phyloP scores from a whole-genome alignment of 2,329 filamentous ascomycete species.

The Aspergillus felis region DNA sequence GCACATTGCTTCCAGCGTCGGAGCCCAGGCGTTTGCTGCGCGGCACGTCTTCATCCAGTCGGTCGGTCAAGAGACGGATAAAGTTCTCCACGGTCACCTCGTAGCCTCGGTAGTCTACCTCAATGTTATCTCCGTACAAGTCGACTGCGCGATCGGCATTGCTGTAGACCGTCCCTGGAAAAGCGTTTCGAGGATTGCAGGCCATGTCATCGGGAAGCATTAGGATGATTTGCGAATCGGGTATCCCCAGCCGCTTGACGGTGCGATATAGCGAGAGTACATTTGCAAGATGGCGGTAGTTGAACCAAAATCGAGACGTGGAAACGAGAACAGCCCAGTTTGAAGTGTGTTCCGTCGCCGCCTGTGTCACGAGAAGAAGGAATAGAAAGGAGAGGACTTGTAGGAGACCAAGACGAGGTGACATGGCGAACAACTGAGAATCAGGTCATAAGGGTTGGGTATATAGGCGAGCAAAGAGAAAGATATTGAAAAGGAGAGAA shows the following conservation, averaged over 20 bases:
- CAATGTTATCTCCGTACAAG: slow-evolving; percentile 96
- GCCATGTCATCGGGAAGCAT: slow-evolving; percentile 99
- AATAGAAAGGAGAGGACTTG: slow-evolving; percentile 24
- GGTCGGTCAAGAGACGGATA: slow-evolving; percentile 88
- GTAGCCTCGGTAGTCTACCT: slow-evolving; percentile 96
- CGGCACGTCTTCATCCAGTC: slow-evolving; percentile 90
- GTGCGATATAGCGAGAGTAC: slow-evolving; percentile 96
- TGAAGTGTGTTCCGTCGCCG: slow-evolving; percentile 66
- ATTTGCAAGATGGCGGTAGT: slow-evolving; percentile 97
- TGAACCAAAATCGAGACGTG: slow-evolving; percentile 99
- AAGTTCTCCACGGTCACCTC: slow-evolving; percentile 99
- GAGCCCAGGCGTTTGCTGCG: slow-evolving; percentile 90
- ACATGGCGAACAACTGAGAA: slow-evolving; percentile 22
- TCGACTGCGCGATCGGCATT: slow-evolving; percentile 95
- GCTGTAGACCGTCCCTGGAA: slow-evolving; percentile 96
- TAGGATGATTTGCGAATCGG: slow-evolving; percentile 97
- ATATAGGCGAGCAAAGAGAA: background rate
- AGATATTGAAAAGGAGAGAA: background rate
- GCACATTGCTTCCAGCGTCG: slow-evolving; percentile 91
- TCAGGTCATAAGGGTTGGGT: slow-evolving; percentile 13
- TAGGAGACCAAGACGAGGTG: slow-evolving; percentile 20
- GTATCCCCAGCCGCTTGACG: slow-evolving; percentile 94
- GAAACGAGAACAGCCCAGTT: slow-evolving; percentile 99
- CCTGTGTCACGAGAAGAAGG: slow-evolving; percentile 12
- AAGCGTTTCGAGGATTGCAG: slow-evolving; percentile 97